Evolutionary conservation across 2,329 filamentous ascomycete species (phyloP), one percentile per base, ranked within the genome.

Genomic region (Phaeophleospora eucalypticola): DNA sequence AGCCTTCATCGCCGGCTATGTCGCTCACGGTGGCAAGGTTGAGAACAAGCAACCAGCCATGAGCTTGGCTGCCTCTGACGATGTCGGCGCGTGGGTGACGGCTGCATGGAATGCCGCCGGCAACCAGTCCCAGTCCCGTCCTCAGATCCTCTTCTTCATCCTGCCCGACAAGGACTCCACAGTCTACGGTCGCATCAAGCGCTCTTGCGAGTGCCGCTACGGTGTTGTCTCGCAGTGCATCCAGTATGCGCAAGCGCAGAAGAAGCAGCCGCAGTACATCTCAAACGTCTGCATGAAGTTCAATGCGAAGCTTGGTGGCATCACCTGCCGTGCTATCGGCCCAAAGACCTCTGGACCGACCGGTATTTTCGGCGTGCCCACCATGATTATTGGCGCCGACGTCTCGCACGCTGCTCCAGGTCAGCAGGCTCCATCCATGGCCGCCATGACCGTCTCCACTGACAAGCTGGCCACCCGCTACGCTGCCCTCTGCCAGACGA

Each of bases 241-340:
- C n/a, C 83, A 89, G 55, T 72, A 75, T 2, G 70, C 71, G 0
- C 85, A 94, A 49, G 86, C 91, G 1, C 58, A 71, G 32, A 85
- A 84, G 64, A 80, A 79, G 14, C 81, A 86, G 17, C 77, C 78
- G 0, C 93, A 98, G 60, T 97, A 97, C 68, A 85, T 87, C 60
- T 93, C 87, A 1, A 98, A 98, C 52, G 89, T 98, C 0, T 80
- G 83, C 54, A 93, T 98, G 88, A 98, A 98, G 72, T 82, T 98
- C 56, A 97, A 98, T 59, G 86, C 88, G 3, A 98, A 98, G 72
- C 78, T 98, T 2, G 93, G 93, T 12, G 93, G 93, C 4, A 78
- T 81, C 0, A 96, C 89, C 1, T 83, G 71, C 50, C 68, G 73
- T 41, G 74, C 72, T 2, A 58, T 74, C 59, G 60, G 68, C 10